Evolutionary conservation across 2,329 filamentous ascomycete genomes (phyloP).

Genomic region (Hypoxylon sp.): DNA sequence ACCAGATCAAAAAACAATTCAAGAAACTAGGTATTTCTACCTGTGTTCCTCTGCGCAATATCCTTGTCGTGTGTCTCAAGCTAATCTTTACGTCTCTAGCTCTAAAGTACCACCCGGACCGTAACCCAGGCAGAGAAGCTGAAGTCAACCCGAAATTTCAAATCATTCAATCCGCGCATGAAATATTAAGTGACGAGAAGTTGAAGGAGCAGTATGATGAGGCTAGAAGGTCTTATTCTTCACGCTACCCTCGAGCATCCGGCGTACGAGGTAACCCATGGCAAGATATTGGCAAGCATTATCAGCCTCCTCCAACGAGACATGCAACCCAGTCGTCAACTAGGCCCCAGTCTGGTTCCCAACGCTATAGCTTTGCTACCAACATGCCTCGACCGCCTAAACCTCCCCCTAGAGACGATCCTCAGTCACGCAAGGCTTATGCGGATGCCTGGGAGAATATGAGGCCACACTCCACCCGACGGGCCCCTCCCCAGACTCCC

Average conservation of each 20-base stretch:
- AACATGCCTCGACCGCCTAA: slow-evolving; percentile 44
- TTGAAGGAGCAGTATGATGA: slow-evolving; percentile 69
- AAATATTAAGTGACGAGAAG: slow-evolving; percentile 72
- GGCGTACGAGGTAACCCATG: slow-evolving; percentile 72
- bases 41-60: slow-evolving; percentile 1
- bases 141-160: slow-evolving; percentile 88
- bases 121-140: slow-evolving; percentile 85
- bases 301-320: slow-evolving; percentile 64
- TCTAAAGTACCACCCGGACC: slow-evolving; percentile 88
- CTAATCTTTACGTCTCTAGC: slow-evolving; percentile 64
- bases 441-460: slow-evolving; percentile 59
- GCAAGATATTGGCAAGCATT: slow-evolving; percentile 64
- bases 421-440: slow-evolving; percentile 48
- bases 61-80: slow-evolving; percentile 15
- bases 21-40: slow-evolving; percentile 78
- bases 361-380: slow-evolving; percentile 58
- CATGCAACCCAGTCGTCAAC: slow-evolving; percentile 43
- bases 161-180: slow-evolving; percentile 87
- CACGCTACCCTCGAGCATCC: slow-evolving; percentile 64
- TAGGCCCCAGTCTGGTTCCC: slow-evolving; percentile 58
- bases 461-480: slow-evolving; percentile 47
- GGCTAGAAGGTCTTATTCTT: slow-evolving; percentile 56
- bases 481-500: slow-evolving; percentile 49
- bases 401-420: slow-evolving; percentile 47
- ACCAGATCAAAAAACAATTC: slow-evolving; percentile 89